Base-by-base conservation (phyloP, 2,329 filamentous ascomycete genomes). In the Leptodontidium sp. region DNA sequence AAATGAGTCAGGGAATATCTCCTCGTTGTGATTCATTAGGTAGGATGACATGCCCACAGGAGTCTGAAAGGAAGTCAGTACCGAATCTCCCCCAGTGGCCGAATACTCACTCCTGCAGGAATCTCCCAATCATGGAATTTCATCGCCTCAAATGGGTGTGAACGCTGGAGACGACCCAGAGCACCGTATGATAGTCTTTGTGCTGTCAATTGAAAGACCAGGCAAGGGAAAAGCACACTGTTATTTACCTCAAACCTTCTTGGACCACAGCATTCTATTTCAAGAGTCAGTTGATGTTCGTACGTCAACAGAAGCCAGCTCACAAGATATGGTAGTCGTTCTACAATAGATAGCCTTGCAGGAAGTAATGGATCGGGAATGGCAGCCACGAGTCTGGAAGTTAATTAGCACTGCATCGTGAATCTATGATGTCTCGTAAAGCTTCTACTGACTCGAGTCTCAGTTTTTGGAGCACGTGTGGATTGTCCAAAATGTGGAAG, bases 1-100 rank as follows among this genome's bases (percentile, higher is more conserved):
- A 1, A 65, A 21, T 0, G 72, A 53, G 2, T 63, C 29, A 1
- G 73, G 71, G 47, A 73, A 76, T 38, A 75, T 72, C 1, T 8
- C 52, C 50, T 67, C 62, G 49, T 76, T 70, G 24, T 71, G 57
- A 21, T 74, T 72, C 26, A 76, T 70, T 6, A 70, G 64, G 47
- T 72, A 49, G 0, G 72, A 70, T 15, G 71, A 73, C 71, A 73
- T 75, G 9, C 68, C 66, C 17, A 83, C 77, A 2, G 78, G 78
- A 2, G 79, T 81, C 2, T 66, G 29, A 74, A 70, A 8, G 71
- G 2, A 8, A 57, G 47, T 64, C 35, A 55, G 35, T 12, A 8
- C 7, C 9, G 38, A 21, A 11, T 40, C 8, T 38, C 70, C 15
- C 11, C 2, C 4, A 1, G 38, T 1, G 38, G 21, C 35, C 8